Evolutionary conservation across 768 basidiomycete genomes (phyloP), one percentile per base, ranked within the genome.

Genomic region (Auricularia sp.): DNA sequence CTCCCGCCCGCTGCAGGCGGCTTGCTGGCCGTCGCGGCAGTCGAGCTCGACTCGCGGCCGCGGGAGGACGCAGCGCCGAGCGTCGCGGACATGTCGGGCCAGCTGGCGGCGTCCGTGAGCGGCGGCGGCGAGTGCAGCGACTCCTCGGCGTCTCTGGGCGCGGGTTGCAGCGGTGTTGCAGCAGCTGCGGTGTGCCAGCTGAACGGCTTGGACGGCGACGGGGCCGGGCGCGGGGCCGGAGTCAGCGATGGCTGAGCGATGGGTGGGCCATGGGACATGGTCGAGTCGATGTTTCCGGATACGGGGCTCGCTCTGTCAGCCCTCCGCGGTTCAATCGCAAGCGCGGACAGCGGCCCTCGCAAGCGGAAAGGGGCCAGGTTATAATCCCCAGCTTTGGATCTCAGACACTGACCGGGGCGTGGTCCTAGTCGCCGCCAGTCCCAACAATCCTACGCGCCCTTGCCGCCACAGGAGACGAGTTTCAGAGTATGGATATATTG

Each of bases 41-140:
- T 42, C 29, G 29, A 29, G 39, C 39, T 42, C 39, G 39, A 42
- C 3, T 4, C 29, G 56, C 24, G 24, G 33, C 29, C 56, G 24
- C 11, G 13, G 56, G 56, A 56, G 44, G 10, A 21, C 10, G 56
- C 16, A 59, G 56, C 24, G 21, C 56, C 61, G n/a, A 45, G 14
- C 29, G 59, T 35, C 24, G 63, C 58, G 16, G 66, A 29, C 29
- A 64, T 47, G 29, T 61, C 35, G n/a, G 66, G 63, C 63, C 63
- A 67, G 59, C 58, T 64, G 5, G 63, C 59, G 21, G 44, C 58
- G 59, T 64, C 66, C n/a, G 37, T 62, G 14, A 63, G 36, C 39
- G 56, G 56, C 29, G 56, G 56, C 34, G 29, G 56, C 34, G 29
- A 14, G 24, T 14, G 6, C 6, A 14, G 24, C 4, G 7, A 10